Evolutionary conservation across 495 filamentous ascomycete species (phyloP).

Genomic region (Aspergillus funiculosus): DNA sequence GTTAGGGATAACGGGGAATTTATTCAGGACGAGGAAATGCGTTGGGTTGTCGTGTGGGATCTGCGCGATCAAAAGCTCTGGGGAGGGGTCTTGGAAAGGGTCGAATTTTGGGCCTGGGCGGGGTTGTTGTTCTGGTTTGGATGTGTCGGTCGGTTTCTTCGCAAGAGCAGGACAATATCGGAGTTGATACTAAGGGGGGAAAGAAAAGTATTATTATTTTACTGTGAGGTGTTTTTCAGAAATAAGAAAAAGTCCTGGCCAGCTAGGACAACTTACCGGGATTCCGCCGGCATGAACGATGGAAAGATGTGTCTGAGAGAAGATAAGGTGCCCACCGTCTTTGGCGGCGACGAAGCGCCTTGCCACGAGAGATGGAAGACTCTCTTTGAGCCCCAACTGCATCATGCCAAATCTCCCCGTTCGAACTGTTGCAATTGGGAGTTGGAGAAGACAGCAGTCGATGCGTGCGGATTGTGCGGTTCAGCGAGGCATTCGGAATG

Average conservation of each 20-base stretch:
- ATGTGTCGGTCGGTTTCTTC: slow-evolving; percentile 56
- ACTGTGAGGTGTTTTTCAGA: too few relatives aligned
- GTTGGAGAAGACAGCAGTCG: slow-evolving; percentile 1
- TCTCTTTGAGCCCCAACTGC: slow-evolving; percentile 39
- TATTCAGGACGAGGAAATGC: slow-evolving; percentile 72
- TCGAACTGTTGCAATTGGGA: slow-evolving; percentile 7
- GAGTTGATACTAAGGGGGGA: slow-evolving; percentile 59
- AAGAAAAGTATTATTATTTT: too few relatives aligned
- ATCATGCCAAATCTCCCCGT: slow-evolving; percentile 18
- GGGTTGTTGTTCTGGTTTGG: slow-evolving; percentile 31
- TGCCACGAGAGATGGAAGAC: slow-evolving; percentile 49
- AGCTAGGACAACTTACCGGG: slow-evolving; percentile 40
- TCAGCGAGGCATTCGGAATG: slow-evolving; percentile 7
- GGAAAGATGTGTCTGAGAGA: slow-evolving; percentile 54
- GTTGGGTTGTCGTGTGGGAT: slow-evolving; percentile 44
- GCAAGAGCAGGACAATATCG: slow-evolving; percentile 72
- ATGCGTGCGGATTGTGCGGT: background rate
- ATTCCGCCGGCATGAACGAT: slow-evolving; percentile 49
- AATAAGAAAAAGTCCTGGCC: background rate
- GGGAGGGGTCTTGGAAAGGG: slow-evolving; percentile 64
- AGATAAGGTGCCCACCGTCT: slow-evolving; percentile 49
- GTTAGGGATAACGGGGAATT: slow-evolving; percentile 70
- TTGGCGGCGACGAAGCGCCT: slow-evolving; percentile 49
- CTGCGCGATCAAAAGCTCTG: slow-evolving; percentile 56
- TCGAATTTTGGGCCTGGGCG: slow-evolving; percentile 49